Evolutionary conservation across 2,329 filamentous ascomycete species (phyloP).

Genomic region (Zopfia rhizophila): DNA sequence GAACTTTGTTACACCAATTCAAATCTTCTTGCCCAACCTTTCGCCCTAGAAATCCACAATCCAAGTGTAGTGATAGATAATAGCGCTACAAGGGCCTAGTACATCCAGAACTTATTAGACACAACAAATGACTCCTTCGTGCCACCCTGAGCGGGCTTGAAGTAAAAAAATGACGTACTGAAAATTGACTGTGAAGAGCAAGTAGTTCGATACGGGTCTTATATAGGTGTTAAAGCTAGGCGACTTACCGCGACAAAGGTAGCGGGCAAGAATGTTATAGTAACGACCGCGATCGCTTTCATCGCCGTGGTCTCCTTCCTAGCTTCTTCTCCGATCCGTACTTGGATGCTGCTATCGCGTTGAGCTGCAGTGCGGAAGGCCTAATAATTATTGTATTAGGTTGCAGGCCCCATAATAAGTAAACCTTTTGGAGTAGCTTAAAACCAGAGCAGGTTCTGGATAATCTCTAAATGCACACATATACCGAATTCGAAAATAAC

Average conservation of each 20-base stretch:
- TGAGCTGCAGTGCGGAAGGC: slow-evolving; percentile 31
- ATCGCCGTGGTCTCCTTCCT: slow-evolving; percentile 25
- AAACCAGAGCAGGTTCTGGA: no score
- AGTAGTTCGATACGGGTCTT: no score
- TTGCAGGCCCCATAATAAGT: no score
- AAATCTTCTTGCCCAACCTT: no score
- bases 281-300: slow-evolving; percentile 30
- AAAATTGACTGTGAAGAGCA: slow-evolving; percentile 37
- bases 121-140: slow-evolving; percentile 15
- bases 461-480: no score
- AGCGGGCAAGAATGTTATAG: slow-evolving; percentile 31
- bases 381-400: no score
- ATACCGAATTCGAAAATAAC: no score
- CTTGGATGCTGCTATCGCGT: slow-evolving; percentile 27
- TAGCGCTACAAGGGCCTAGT: slow-evolving; percentile 28
- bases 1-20: no score
- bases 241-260: slow-evolving; percentile 29
- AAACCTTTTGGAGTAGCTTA: no score
- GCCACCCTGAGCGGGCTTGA: slow-evolving; percentile 9
- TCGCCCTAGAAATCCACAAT: no score
- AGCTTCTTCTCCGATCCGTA: slow-evolving; percentile 23
- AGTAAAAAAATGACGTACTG: slow-evolving; percentile 36
- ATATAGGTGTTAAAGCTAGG: no score
- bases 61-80: no score
- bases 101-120: slow-evolving; percentile 32